phyloP scores from a whole-genome alignment of 345 rosid genomes.

The Citrus unshiu region DNA sequence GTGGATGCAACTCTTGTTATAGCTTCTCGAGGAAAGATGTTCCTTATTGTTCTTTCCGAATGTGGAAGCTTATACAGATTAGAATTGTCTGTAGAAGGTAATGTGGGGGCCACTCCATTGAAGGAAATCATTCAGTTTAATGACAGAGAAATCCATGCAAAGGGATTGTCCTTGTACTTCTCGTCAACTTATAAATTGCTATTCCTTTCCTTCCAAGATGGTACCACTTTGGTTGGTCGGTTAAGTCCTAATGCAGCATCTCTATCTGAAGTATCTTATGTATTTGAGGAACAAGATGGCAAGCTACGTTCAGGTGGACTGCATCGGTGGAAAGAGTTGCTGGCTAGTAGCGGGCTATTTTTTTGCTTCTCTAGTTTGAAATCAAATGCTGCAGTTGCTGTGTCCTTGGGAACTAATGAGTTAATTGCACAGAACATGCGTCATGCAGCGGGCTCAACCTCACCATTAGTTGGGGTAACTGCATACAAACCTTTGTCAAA shows the following conservation, averaged over 20 bases:
- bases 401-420: slow-evolving; percentile 57
- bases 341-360: slow-evolving; percentile 73
- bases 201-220: slow-evolving; percentile 82
- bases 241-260: slow-evolving; percentile 63
- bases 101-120: slow-evolving; percentile 83
- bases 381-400: slow-evolving; percentile 70
- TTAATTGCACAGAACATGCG: slow-evolving; percentile 75
- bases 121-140: slow-evolving; percentile 63
- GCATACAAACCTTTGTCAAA: slow-evolving; percentile 94
- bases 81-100: slow-evolving; percentile 69
- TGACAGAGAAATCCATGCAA: slow-evolving; percentile 59
- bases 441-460: slow-evolving; percentile 75
- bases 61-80: slow-evolving; percentile 73
- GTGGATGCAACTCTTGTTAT: slow-evolving; percentile 81
- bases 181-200: slow-evolving; percentile 73
- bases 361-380: slow-evolving; percentile 75
- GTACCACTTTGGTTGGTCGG: slow-evolving; percentile 76
- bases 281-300: slow-evolving; percentile 80
- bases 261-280: slow-evolving; percentile 60
- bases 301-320: slow-evolving; percentile 68
- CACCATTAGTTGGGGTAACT: slow-evolving; percentile 84
- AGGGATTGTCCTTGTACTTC: slow-evolving; percentile 85
- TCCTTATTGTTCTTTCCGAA: slow-evolving; percentile 87
- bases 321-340: slow-evolving; percentile 90
- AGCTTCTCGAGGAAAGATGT: slow-evolving; percentile 79